Evolutionary conservation across 345 rosid genomes (phyloP).

Genomic region (Diplotaxis tenuifolia): DNA sequence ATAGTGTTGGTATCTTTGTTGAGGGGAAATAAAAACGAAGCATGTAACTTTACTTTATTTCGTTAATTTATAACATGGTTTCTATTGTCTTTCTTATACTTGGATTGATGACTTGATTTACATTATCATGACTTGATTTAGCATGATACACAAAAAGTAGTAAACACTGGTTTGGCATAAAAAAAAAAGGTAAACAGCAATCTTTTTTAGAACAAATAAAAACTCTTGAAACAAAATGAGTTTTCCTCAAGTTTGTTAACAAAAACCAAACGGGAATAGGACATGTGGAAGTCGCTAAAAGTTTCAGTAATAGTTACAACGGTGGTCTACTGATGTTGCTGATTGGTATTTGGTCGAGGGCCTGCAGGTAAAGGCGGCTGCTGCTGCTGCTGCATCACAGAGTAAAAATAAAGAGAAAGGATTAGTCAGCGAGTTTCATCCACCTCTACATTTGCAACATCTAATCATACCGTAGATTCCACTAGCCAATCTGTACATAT

Average conservation of each 20-base stretch:
- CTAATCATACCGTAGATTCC: not conserved
- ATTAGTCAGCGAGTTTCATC: not conserved
- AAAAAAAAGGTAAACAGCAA: not conserved
- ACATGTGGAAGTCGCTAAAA: constrained; percentile 17
- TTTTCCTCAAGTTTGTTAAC: not conserved
- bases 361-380: constrained; percentile 38
- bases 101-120: not conserved
- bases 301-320: constrained; percentile 19
- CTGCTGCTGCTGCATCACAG: constrained; percentile 27
- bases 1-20: not conserved
- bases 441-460: constrained; percentile 1
- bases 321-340: constrained; percentile 33
- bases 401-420: not conserved
- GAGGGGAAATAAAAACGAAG: not conserved
- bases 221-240: not conserved
- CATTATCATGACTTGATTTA: not conserved
- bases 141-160: not conserved
- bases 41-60: not conserved
- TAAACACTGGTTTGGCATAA: not conserved
- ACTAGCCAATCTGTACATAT: not conserved
- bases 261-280: not conserved
- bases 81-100: not conserved
- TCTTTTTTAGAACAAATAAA: not conserved
- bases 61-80: not conserved
- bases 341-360: constrained; percentile 36